Percentiles rank a stretch among this genome's conserved stretches.
Conservation (phyloP, 2,329 filamentous ascomycete genomes). For the Colletotrichum horii region DNA sequence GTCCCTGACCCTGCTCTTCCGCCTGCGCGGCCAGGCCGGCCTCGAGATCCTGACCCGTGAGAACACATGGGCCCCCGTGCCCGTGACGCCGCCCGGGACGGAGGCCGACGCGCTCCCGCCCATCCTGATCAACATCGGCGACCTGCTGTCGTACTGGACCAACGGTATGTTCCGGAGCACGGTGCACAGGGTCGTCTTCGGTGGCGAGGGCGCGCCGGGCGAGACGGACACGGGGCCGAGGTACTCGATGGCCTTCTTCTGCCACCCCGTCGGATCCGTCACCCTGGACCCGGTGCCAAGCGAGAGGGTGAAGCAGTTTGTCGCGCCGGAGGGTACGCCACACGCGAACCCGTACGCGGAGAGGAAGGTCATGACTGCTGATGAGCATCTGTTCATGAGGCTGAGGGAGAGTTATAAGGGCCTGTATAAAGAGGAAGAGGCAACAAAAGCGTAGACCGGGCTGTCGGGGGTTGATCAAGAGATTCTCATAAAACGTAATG, state of each 20-base stretch:
- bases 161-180: constrained; percentile 86
- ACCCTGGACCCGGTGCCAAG: constrained; percentile 65
- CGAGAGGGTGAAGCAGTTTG: constrained; percentile 53
- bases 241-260: constrained; percentile 74
- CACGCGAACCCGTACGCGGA: constrained; percentile 54
- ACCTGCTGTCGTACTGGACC: constrained; percentile 85
- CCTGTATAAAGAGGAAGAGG: constrained; percentile 51
- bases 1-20: constrained; percentile 78
- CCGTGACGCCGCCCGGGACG: constrained; percentile 67
- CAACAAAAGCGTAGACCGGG: not conserved
- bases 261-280: constrained; percentile 62
- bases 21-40: constrained; percentile 82
- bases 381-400: constrained; percentile 67
- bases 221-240: constrained; percentile 56
- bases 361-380: constrained; percentile 64
- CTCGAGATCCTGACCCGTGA: constrained; percentile 77
- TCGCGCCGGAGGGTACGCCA: constrained; percentile 32
- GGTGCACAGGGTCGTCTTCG: constrained; percentile 85
- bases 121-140: constrained; percentile 79
- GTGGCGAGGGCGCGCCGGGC: constrained; percentile 31
- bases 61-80: constrained; percentile 65
- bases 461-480: not conserved
- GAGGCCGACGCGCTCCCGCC: constrained; percentile 67
- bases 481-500: not conserved
- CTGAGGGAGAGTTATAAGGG: constrained; percentile 63